Percentiles rank a stretch among this genome's conserved stretches.
Evolutionary conservation across 1,284 basidiomycete genomes (phyloP).

Genomic region (Apiotrichum brassicae): DNA sequence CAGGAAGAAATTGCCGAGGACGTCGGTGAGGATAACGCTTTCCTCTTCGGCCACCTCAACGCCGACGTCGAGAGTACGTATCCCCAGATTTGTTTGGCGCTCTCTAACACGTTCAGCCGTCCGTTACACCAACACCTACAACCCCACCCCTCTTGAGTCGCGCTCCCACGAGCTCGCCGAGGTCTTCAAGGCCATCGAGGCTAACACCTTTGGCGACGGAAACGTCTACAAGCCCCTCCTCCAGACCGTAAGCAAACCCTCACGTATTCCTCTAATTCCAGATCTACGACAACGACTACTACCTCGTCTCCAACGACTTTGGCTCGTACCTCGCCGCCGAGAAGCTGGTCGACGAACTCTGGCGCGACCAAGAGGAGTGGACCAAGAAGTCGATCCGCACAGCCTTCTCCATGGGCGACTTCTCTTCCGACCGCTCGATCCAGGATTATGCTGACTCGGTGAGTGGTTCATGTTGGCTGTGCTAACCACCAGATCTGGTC

Average conservation of each 20-base stretch:
- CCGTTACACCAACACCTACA: slow-evolving; percentile 74
- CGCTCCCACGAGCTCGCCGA: slow-evolving; percentile 69
- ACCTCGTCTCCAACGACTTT: slow-evolving; percentile 72
- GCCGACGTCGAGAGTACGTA: slow-evolving; percentile 57
- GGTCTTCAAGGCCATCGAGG: slow-evolving; percentile 61
- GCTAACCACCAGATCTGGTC: slow-evolving; percentile 34
- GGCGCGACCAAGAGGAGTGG: slow-evolving; percentile 73
- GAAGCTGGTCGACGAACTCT: slow-evolving; percentile 77
- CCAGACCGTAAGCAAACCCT: slow-evolving; percentile 24
- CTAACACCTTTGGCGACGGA: slow-evolving; percentile 69
- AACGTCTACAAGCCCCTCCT: slow-evolving; percentile 66
- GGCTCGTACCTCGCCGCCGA: slow-evolving; percentile 79
- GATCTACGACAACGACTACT: slow-evolving; percentile 57
- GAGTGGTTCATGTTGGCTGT: slow-evolving; percentile 8
- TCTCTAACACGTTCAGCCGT: slow-evolving; percentile 46
- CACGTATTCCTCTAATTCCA: slow-evolving; percentile 5
- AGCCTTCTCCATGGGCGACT: slow-evolving; percentile 82
- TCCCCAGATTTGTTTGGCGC: background rate
- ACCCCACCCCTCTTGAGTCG: slow-evolving; percentile 67
- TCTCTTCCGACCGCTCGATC: slow-evolving; percentile 85
- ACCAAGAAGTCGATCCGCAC: slow-evolving; percentile 82
- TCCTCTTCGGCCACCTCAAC: slow-evolving; percentile 45
- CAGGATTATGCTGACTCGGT: slow-evolving; percentile 66
- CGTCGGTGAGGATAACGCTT: slow-evolving; percentile 60
- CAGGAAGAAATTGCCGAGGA: slow-evolving; percentile 73